Evolutionary conservation across 2,329 filamentous ascomycete genomes (phyloP).

Genomic region (Magnaporthiopsis rhizophila): DNA sequence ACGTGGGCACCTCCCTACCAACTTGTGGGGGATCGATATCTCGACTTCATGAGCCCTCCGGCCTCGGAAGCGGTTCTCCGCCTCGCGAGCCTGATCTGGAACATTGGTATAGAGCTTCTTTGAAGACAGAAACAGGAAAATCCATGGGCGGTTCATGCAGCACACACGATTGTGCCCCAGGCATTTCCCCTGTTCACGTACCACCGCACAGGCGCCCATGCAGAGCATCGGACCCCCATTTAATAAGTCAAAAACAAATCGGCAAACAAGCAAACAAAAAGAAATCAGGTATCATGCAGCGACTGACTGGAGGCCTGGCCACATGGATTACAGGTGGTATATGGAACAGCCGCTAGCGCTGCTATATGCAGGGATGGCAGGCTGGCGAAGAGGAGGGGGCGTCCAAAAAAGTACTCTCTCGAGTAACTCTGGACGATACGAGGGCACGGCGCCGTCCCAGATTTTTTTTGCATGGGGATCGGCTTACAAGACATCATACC

Average conservation of each 20-base stretch:
- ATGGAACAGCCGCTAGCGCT: background rate
- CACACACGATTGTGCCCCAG: background rate
- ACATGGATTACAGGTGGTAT: background rate
- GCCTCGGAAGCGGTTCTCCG: background rate
- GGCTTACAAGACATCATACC: no score
- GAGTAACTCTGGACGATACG: background rate
- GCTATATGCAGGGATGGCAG: background rate
- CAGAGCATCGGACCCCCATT: no score
- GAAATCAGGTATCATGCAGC: no score
- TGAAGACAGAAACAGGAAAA: background rate
- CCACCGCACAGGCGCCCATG: background rate
- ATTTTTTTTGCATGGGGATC: no score
- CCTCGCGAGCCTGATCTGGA: background rate
- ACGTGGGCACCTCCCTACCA: background rate
- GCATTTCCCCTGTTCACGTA: background rate
- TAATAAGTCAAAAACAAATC: no score
- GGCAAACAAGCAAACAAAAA: no score
- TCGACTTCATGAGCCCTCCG: background rate
- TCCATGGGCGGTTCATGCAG: background rate
- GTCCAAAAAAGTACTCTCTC: no score
- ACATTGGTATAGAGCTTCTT: background rate
- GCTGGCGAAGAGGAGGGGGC: background rate
- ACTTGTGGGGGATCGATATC: background rate
- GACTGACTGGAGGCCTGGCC: background rate
- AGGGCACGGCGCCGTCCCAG: background rate